phyloP scores from a whole-genome alignment of 176 grass and related monocot species.

The Elymus sibiricus region DNA sequence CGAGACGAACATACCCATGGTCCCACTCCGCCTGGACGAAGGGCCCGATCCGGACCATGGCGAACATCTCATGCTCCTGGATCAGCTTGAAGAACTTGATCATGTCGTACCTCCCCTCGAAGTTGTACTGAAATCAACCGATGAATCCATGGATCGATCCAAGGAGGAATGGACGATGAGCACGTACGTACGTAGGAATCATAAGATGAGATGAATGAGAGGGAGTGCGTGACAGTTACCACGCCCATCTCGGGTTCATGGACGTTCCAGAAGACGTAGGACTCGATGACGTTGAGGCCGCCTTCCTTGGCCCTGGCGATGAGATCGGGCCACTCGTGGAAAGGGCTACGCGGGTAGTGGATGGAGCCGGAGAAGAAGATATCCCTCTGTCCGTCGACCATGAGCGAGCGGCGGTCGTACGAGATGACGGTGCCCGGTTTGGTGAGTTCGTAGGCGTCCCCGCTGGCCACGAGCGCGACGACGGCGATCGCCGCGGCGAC shows the following conservation, averaged over 20 bases:
- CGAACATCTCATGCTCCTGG: conserved; percentile 57
- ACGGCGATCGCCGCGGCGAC: not conserved
- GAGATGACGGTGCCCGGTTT: conserved; percentile 27
- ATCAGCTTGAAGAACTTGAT: conserved; percentile 75
- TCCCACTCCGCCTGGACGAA: conserved; percentile 95
- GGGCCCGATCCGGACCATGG: conserved; percentile 70
- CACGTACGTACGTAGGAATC: not conserved
- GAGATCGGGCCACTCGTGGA: conserved; percentile 58
- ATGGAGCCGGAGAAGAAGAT: conserved; percentile 82
- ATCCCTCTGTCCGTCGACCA: conserved; percentile 68
- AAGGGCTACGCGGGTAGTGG: conserved; percentile 81
- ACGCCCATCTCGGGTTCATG: conserved; percentile 60
- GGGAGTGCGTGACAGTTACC: conserved; percentile 23
- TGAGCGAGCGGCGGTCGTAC: conserved; percentile 75
- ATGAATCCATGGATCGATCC: not conserved
- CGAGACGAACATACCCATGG: conserved; percentile 61
- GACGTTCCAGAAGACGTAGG: conserved; percentile 85
- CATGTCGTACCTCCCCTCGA: conserved; percentile 66
- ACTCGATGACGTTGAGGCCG: conserved; percentile 73
- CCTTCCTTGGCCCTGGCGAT: conserved; percentile 68
- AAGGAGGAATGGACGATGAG: not conserved
- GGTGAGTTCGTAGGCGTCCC: not conserved
- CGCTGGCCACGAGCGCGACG: not conserved
- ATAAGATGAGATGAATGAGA: not conserved
- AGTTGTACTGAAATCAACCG: conserved; percentile 54